These are phyloP conservation scores for Cornus florida DNA, from an alignment of 148 eudicot species.

Conservation along the genomic window DNA sequence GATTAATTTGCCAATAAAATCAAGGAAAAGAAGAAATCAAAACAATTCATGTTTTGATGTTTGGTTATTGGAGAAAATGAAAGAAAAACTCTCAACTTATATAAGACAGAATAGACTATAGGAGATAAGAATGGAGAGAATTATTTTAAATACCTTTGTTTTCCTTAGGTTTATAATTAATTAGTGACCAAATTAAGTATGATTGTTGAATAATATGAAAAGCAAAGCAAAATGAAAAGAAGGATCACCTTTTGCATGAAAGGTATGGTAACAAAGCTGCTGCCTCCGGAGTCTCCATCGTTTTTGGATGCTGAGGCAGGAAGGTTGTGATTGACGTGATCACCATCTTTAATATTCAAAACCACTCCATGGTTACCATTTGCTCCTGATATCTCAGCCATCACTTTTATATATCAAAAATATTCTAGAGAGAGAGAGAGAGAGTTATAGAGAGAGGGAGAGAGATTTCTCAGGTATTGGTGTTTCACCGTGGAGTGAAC, in stretches of 20 bases:
- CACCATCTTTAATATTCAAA: too few relatives aligned
- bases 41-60: neutral
- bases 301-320: too few relatives aligned
- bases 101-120: neutral
- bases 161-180: neutral
- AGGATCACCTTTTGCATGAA: conserved; percentile 63
- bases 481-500: neutral
- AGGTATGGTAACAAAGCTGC: too few relatives aligned
- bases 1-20: neutral
- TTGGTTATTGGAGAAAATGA: neutral
- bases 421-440: neutral
- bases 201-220: neutral
- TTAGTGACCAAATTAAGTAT: too few relatives aligned
- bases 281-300: too few relatives aligned
- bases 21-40: neutral
- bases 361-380: conserved; percentile 56
- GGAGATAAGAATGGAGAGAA: neutral
- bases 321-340: too few relatives aligned
- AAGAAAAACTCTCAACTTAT: neutral
- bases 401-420: neutral
- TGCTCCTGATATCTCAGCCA: conserved; percentile 58
- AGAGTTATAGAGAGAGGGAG: too few relatives aligned
- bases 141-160: too few relatives aligned
- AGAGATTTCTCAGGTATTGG: too few relatives aligned
- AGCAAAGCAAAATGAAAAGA: neutral